These are phyloP conservation scores for Suhomyces sp. DNA, from an alignment of 805 yeast genomes.

Conservation along the genomic window DNA sequence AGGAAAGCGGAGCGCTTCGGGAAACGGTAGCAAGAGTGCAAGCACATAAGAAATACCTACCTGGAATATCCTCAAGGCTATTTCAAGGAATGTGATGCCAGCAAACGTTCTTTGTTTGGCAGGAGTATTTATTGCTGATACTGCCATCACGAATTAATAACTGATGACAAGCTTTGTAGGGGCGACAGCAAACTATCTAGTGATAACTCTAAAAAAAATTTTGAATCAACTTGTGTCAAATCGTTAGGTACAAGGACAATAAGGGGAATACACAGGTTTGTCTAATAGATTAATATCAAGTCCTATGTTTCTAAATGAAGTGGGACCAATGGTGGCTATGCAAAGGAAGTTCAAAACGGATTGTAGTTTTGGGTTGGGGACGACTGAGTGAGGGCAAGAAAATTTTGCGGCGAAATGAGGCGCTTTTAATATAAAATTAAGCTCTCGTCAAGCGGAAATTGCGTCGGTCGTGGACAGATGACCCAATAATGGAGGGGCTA, in stretches of 20 bases:
- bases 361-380: not conserved
- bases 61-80: slow-evolving; percentile 7
- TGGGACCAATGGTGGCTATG: not conserved
- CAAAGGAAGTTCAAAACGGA: not conserved
- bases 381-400: not conserved
- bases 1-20: slow-evolving; percentile 2
- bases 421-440: not conserved
- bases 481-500: not conserved
- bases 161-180: not conserved
- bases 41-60: slow-evolving; percentile 5
- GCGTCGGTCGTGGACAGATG: not conserved
- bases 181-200: not conserved
- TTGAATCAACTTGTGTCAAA: not conserved
- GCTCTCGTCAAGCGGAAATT: not conserved
- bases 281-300: not conserved
- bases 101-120: slow-evolving; percentile 5
- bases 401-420: not conserved
- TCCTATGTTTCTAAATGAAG: not conserved
- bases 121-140: not conserved
- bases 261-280: not conserved
- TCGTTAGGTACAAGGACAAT: not conserved
- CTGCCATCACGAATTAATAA: not conserved
- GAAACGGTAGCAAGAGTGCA: slow-evolving; percentile 2
- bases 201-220: not conserved
- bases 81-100: slow-evolving; percentile 7